phyloP scores from a whole-genome alignment of 192 early-diverging fungal genomes.

The Entomortierella chlamydospora region DNA sequence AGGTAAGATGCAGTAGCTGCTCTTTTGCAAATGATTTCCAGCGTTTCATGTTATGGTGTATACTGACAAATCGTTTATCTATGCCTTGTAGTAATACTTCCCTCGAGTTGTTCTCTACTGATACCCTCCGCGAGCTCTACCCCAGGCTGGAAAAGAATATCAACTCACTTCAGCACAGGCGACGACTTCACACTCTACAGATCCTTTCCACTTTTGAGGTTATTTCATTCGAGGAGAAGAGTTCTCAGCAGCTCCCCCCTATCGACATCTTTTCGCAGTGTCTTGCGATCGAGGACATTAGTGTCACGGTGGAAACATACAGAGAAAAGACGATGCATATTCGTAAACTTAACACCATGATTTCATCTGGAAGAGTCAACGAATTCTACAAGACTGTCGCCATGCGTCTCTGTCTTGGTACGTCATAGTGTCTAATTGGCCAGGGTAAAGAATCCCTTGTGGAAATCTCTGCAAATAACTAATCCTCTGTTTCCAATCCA shows the following conservation, averaged over 20 bases:
- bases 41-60: neutral
- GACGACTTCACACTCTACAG: conserved; percentile 73
- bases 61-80: neutral
- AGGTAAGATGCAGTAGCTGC: conserved; percentile 15
- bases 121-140: conserved; percentile 61
- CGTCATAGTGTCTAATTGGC: no score
- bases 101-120: conserved; percentile 45
- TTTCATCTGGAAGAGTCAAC: conserved; percentile 71
- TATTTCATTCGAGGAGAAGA: conserved; percentile 54
- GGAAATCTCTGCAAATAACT: no score
- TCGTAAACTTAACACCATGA: conserved; percentile 74
- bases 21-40: neutral
- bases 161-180: conserved; percentile 63
- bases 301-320: conserved; percentile 68
- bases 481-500: no score
- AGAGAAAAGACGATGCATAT: conserved; percentile 87
- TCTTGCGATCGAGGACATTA: conserved; percentile 73
- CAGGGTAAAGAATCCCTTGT: no score
- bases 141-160: conserved; percentile 68
- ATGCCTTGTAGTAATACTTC: conserved; percentile 22
- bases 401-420: conserved; percentile 76
- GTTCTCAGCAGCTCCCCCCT: conserved; percentile 29
- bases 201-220: conserved; percentile 82
- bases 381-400: conserved; percentile 75
- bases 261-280: conserved; percentile 65